These are phyloP conservation scores for Picochlorum sp. DNA, from an alignment of 139 green algal genomes.

Conservation along the genomic window DNA sequence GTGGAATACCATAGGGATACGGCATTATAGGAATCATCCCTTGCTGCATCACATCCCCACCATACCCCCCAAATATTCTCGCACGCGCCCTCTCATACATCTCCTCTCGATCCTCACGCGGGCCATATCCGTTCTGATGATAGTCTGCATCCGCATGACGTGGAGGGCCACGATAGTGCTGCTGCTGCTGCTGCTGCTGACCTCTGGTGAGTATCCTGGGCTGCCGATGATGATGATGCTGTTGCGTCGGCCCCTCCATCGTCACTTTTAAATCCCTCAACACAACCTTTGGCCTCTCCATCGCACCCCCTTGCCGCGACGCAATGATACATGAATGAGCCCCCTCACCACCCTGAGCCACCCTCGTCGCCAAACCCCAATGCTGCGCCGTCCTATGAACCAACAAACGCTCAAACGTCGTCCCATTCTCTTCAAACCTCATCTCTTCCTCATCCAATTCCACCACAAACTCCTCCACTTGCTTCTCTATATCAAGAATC, in stretches of 20 bases:
- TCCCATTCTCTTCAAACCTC: no score
- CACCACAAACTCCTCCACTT: no score
- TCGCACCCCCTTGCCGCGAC: slow-evolving; percentile 4
- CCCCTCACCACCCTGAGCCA: slow-evolving; percentile 26
- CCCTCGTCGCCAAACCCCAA: slow-evolving; percentile 40
- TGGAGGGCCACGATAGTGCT: neutral
- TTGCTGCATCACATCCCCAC: neutral
- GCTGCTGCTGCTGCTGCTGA: neutral
- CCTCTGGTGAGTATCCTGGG: slow-evolving; percentile 13
- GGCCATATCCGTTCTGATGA: neutral
- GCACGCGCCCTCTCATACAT: slow-evolving; percentile 29
- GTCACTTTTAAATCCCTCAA: slow-evolving; percentile 12
- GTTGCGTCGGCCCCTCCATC: neutral
- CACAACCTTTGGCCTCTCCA: slow-evolving; percentile 4
- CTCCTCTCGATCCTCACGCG: slow-evolving; percentile 25
- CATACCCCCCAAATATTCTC: slow-evolving; percentile 32
- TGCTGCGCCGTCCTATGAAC: slow-evolving; percentile 39
- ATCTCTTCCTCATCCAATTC: no score
- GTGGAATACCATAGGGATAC: neutral
- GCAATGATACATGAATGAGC: slow-evolving; percentile 30
- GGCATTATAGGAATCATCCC: slow-evolving; percentile 6
- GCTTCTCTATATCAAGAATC: no score
- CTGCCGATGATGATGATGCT: neutral
- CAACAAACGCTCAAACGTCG: slow-evolving; percentile 19
- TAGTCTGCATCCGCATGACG: neutral